These are phyloP conservation scores for Polysphondylium violaceum DNA, from an alignment of 78 protist species.

Conservation along the genomic window DNA sequence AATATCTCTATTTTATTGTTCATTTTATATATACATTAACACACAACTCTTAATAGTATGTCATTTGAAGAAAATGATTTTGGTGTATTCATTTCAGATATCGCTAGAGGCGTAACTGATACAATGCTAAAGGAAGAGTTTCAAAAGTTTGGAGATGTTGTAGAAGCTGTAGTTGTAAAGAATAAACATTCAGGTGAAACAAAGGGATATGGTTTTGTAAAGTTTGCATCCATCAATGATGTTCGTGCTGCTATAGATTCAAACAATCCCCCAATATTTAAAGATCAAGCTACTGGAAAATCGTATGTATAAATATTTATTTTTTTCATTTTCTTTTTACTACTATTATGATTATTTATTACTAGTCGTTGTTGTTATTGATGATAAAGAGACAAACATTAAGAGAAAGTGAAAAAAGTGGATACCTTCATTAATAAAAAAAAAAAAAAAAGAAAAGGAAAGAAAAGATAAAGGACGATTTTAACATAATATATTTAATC, in stretches of 20 bases:
- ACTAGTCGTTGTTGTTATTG: neutral
- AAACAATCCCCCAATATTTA: conserved; percentile 46
- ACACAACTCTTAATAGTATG: no score
- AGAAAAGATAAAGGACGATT: no score
- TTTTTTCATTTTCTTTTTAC: neutral
- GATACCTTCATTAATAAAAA: neutral
- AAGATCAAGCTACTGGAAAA: conserved; percentile 63
- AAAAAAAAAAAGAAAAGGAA: neutral
- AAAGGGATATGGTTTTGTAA: conserved; percentile 76
- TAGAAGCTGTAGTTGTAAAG: conserved; percentile 72
- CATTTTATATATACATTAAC: no score
- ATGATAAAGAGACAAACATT: no score
- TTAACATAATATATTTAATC: no score
- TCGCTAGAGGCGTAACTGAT: conserved; percentile 77
- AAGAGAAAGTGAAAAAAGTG: no score
- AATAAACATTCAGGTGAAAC: conserved; percentile 79
- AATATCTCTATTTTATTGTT: no score
- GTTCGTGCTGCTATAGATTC: conserved; percentile 27
- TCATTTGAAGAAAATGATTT: no score
- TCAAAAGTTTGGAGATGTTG: conserved; percentile 58
- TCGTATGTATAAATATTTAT: conserved; percentile 16
- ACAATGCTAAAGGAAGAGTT: conserved; percentile 58
- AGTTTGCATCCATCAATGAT: conserved; percentile 33
- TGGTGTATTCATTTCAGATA: no score
- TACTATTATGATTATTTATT: neutral